Conservation (phyloP, 441 rosid species). For the Adansonia rubrostipa region DNA sequence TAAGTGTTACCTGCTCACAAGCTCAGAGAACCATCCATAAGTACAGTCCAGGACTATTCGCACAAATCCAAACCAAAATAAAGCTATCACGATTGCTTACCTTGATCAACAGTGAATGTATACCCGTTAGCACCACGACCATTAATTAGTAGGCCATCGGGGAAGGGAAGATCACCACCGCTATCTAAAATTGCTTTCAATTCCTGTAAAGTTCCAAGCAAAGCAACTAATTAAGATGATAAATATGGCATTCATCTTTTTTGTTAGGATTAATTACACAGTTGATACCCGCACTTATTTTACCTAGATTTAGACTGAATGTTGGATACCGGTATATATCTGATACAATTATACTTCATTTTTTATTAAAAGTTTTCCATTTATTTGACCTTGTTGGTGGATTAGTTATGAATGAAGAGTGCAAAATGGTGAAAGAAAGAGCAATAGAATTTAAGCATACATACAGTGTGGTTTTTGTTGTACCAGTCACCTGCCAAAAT, state of each 20-base stretch:
- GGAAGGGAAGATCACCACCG: slow-evolving; percentile 51
- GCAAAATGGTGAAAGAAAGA: slow-evolving; percentile 11
- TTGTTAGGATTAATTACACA: neutral
- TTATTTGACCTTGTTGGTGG: neutral
- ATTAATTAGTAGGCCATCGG: slow-evolving; percentile 60
- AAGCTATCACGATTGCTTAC: slow-evolving; percentile 27
- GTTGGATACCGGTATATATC: too few species aligned
- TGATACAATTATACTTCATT: too few species aligned
- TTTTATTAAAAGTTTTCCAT: too few species aligned
- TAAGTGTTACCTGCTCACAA: slow-evolving; percentile 60
- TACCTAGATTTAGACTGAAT: too few species aligned
- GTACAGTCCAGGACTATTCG: neutral
- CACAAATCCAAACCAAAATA: neutral
- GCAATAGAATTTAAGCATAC: slow-evolving; percentile 20
- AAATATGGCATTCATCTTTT: neutral
- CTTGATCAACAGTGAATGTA: slow-evolving; percentile 50
- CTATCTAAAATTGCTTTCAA: slow-evolving; percentile 45
- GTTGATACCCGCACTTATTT: too few species aligned
- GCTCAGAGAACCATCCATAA: neutral
- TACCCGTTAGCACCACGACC: slow-evolving; percentile 49
- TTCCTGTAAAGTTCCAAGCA: slow-evolving; percentile 33
- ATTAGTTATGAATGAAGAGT: neutral
- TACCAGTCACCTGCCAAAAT: slow-evolving; percentile 79
- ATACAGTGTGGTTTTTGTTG: slow-evolving; percentile 53
- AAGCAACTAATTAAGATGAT: neutral